Base-by-base conservation (phyloP, 202 grass and related monocot genomes). In the Miscanthus sacchariflorus region DNA sequence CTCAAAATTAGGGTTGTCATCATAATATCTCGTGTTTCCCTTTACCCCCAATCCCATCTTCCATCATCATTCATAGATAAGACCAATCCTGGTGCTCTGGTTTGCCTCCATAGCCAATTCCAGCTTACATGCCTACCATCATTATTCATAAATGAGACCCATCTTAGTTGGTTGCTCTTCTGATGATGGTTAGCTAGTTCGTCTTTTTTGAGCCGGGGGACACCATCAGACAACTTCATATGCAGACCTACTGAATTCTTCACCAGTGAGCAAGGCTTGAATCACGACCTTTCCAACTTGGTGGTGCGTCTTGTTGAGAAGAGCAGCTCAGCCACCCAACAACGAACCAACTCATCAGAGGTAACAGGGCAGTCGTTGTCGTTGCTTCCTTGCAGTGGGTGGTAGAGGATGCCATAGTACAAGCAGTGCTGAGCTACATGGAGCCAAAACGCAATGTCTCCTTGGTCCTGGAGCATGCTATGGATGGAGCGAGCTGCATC, bases 1-100 rank as follows among this genome's bases (percentile, higher is more conserved):
- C 74, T 77, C 6, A 77, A 30, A 77, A 77, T 4, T 58, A 77
- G 75, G 8, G 75, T 58, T 49, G 3, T 77, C n/a, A 24, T 33
- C 1, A 0, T 15, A 8, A 42, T 5, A 48, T 12, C 10, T 46
- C 19, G 3, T 36, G 35, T 36, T 36, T 36, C 35, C 35, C 35
- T 36, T 36, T 36, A 4, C 35, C 3, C 35, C 35, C 35, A 36
- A 36, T 36, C 35, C 2, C 3, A 4, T 4, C 35, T 36, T 4
- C 35, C 35, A 36, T 36, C 35, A 36, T 36, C 35, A 36, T 36
- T 36, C 35, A 36, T 36, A 36, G 35, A 36, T 36, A 36, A 36
- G 35, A 36, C 35, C 35, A 36, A 36, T 36, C 36, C 36, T 36
- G 36, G 36, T 36, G 36, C 40, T 12, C 24, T 9, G 6, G 23